Conservation (phyloP, 2,329 filamentous ascomycete genomes). For the Dissoconium aciculare region DNA sequence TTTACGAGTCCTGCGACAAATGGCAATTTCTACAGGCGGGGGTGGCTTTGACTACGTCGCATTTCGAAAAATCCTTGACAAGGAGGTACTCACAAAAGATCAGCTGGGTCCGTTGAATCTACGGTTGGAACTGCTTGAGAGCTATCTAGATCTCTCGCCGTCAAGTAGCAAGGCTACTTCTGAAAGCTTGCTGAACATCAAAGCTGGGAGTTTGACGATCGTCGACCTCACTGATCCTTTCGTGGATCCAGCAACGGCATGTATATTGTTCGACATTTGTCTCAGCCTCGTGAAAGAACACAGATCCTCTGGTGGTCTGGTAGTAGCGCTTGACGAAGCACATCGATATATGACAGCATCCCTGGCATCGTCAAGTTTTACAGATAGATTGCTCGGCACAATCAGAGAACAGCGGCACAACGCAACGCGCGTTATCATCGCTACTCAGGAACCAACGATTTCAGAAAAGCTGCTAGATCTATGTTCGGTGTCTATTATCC, state of each 20-base stretch:
- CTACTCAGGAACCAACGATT: constrained; percentile 62
- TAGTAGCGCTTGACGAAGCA: constrained; percentile 59
- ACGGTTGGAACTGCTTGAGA: constrained; percentile 47
- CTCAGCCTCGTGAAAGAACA: constrained; percentile 41
- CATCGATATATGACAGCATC: constrained; percentile 57
- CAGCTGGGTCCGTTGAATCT: constrained; percentile 44
- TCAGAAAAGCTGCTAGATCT: constrained; percentile 54
- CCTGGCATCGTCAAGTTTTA: constrained; percentile 41
- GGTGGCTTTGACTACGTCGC: constrained; percentile 40
- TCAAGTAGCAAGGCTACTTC: neutral
- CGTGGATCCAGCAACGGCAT: constrained; percentile 50
- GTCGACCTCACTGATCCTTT: constrained; percentile 60
- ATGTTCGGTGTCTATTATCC: constrained; percentile 53
- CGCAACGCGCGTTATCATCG: constrained; percentile 50
- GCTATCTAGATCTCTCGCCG: too few species aligned
- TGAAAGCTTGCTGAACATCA: constrained; percentile 3
- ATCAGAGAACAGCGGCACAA: constrained; percentile 58
- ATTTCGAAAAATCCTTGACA: constrained; percentile 30
- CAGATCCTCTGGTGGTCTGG: constrained; percentile 33
- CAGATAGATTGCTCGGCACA: constrained; percentile 43
- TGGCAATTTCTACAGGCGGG: constrained; percentile 29
- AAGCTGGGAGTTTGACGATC: constrained; percentile 43
- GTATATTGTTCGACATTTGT: constrained; percentile 56
- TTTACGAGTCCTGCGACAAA: constrained; percentile 39
- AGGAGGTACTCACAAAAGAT: constrained; percentile 27